A percentile compares a stretch with the other conserved stretches of the same genome.
Conservation (phyloP, 345 rosid species). For the Clausena lansium region DNA sequence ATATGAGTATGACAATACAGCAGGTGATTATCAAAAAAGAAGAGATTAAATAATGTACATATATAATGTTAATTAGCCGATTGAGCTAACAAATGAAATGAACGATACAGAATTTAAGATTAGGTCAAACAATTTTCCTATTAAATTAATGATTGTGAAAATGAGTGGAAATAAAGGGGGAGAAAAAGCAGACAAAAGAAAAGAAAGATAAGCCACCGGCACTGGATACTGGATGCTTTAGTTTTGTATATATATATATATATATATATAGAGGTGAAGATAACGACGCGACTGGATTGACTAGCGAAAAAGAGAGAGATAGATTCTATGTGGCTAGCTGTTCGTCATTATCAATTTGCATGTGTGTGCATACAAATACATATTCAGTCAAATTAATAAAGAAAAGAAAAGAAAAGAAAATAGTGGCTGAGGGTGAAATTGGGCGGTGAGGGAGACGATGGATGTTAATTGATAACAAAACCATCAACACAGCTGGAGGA, state of each 20-base stretch:
- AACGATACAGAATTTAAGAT: not conserved
- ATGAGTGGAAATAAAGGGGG: not conserved
- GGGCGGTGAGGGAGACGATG: not conserved
- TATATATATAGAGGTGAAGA: conserved; percentile 5
- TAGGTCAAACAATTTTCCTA: not conserved
- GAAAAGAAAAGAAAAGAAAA: not conserved
- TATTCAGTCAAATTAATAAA: not conserved
- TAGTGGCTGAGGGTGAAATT: conserved; percentile 13
- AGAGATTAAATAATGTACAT: not conserved
- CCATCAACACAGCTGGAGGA: conserved; percentile 44
- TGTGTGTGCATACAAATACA: no score
- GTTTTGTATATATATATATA: conserved; percentile 15
- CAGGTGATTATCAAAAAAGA: no score
- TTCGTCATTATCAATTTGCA: conserved; percentile 11
- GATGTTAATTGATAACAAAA: no score
- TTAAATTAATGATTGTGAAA: not conserved
- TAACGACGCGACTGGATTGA: conserved; percentile 7
- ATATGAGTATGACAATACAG: no score
- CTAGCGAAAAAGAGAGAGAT: not conserved
- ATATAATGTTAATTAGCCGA: not conserved
- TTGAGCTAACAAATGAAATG: not conserved
- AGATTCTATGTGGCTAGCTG: conserved; percentile 26
- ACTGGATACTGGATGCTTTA: conserved; percentile 20
- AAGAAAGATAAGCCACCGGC: not conserved
- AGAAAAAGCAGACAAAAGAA: not conserved